Base-by-base conservation (phyloP, 257 asterid genomes). In the Linderniella brevidens region DNA sequence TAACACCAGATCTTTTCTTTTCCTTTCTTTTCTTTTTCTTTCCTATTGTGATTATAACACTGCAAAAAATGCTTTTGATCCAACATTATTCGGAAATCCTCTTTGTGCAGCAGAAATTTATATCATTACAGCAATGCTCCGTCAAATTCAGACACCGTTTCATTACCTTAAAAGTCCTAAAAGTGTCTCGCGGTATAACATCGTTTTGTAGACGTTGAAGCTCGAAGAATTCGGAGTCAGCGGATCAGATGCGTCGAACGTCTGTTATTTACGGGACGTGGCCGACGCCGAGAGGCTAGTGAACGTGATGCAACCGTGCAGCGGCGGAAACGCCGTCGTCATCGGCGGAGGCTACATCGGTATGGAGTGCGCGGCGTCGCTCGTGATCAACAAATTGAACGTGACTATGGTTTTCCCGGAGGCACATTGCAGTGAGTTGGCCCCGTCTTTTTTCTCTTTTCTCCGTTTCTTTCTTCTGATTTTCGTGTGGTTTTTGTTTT, bases 341-440 rank as follows among this genome's bases (percentile, higher is more conserved):
- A 70, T 83, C 41, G 94, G 92, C 13, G 94, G 92, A 19, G 92
- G 92, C 52, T 83, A 79, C 60, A 83, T 83, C 56, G 90, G 94
- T 55, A 77, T 83, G 88, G 90, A 83, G 48, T 77, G 87, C 17
- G 84, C 82, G 20, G 90, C 93, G 39, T 77, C 93, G 49, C 66
- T 83, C 64, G 87, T 70, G 54, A 70, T 79, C 52, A 79, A 75
- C 76, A 74, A 72, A 47, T 64, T 69, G 41, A 70, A 77, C 17
- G 94, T 68, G 40, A 72, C 78, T 49, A 79, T 83, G 93, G 93
- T 83, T 64, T 83, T 83, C 58, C 94, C 93, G 0, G 92, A 83
- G 61, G 78, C 79, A 32, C 87, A 72, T 56, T 83, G 85, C 55
- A 77, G 90, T 79, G 66, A 71, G 87, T 64, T 25, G 6, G 32